Evolutionary conservation across 2,329 filamentous ascomycete species (phyloP), one percentile per base, ranked within the genome.

Genomic region (Beauveria brongniartii): DNA sequence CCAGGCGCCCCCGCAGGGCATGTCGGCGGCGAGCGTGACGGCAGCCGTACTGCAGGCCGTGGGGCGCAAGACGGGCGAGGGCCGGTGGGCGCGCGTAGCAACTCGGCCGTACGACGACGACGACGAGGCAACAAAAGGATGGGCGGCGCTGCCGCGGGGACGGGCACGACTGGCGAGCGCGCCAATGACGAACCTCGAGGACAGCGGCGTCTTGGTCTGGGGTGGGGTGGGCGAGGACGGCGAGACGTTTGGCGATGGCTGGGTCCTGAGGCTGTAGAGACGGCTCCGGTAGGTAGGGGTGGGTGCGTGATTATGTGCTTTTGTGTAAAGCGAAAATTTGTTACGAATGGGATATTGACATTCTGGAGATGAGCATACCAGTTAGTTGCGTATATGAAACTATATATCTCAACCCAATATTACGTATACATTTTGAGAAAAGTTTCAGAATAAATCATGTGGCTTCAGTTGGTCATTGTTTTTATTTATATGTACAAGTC

Each of bases 151-250:
- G 28, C 85, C 85, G 0, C 73, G 72, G 1, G 71, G 79, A 8
- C 74, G 86, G 63, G 84, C 82, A 2, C 84, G 82, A 82, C 74
- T 86, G 60, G 82, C 80, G 3, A 82, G 78, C 58, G 80, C 82
- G 24, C 74, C 78, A 16, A 76, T 86, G 72, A 79, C 78, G 0
- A 82, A 87, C 63, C 69, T 86, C 41, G 84, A 86, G 69, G 81
- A 83, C 69, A 80, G 77, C 43, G 82, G 77, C 3, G 75, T 89
- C 14, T 70, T 88, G 30, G 66, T 89, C 12, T 85, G 83, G 75
- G 86, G 86, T 41, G 86, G 86, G 1, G 57, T 86, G 61, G 75
- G 77, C 50, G 79, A 78, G 44, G 73, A 74, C 20, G 82, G 82
- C 64, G 71, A 73, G 66, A 74, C 81, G 51, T 68, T 85, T 50